Base-by-base conservation (phyloP, 768 basidiomycete genomes). In the Suillus paluster region DNA sequence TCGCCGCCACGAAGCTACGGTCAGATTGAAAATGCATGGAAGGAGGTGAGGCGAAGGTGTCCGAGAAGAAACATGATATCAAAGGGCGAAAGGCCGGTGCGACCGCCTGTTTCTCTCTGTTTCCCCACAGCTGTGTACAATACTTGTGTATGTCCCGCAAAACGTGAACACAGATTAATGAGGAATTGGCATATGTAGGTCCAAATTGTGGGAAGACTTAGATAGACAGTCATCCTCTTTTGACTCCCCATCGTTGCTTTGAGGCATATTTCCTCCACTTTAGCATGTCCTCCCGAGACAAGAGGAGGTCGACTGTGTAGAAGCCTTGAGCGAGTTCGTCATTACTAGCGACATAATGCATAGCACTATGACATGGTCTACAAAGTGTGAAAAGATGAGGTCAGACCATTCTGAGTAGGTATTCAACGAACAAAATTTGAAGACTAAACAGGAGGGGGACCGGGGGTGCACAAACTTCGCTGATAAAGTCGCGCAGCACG, bases 261-360 rank as follows among this genome's bases (percentile, higher is more conserved):
- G 83, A 71, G 4, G 84, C 84, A 65, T 86, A 87, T 54, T 74
- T 79, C 45, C 76, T 74, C 86, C 86, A 87, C 59, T 78, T 82
- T 69, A 81, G 80, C 10, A 87, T 81, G 53, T 87, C 86, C 46
- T 86, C 85, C 50, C 85, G 70, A 52, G 77, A 71, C 6, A 86
- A 70, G 10, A 87, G 73, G 5, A 81, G 70, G 15, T 83, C 81
- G 2, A 86, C 76, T 0, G 84, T 86, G 63, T 84, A 81, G 60
- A 72, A 87, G 9, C n/a, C 8, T 8, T 4, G 42, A n/a, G 25
- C 46, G 17, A 25, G 15, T 48, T 48, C 8, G 46, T 48, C 25
- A 27, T 80, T 81, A 14, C 71, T 70, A 3, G 83, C 81, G n/a
- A 83, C 76, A 21, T 77, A 73, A 63, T 87, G 86, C 15, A 85